Conservation (phyloP, 495 filamentous ascomycete species). For the Oleoguttula mirabilis region DNA sequence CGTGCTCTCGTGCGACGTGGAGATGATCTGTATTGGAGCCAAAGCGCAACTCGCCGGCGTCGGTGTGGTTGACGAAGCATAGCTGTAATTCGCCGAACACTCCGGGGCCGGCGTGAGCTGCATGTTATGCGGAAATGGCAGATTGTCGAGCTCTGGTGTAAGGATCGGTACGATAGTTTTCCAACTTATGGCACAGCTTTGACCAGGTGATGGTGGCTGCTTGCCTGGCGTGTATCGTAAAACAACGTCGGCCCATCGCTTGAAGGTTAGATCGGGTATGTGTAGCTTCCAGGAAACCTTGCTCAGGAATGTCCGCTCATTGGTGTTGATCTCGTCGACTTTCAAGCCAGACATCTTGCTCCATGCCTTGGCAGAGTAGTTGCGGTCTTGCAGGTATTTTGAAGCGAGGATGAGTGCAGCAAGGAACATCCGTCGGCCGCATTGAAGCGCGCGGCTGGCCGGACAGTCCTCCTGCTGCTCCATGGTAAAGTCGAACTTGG, state of each 20-base stretch:
- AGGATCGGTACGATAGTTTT: conserved; percentile 63
- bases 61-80: conserved; percentile 10
- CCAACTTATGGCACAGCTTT: conserved; percentile 48
- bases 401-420: conserved; percentile 86
- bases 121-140: conserved; percentile 25
- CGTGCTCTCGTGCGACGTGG: conserved; percentile 26
- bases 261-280: conserved; percentile 75
- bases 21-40: conserved; percentile 3
- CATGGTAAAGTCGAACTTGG: conserved; percentile 69
- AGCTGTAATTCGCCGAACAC: conserved; percentile 8
- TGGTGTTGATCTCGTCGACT: conserved; percentile 85
- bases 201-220: conserved; percentile 36
- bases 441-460: conserved; percentile 72
- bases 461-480: conserved; percentile 70
- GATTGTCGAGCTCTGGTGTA: conserved; percentile 59
- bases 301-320: conserved; percentile 83
- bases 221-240: conserved; percentile 59
- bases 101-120: background rate
- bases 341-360: conserved; percentile 94
- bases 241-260: conserved; percentile 86
- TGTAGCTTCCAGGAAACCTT: conserved; percentile 92
- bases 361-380: conserved; percentile 94
- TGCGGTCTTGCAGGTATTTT: conserved; percentile 95
- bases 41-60: conserved; percentile 3
- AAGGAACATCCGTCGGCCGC: conserved; percentile 94